Evolutionary conservation across 2,329 filamentous ascomycete species (phyloP).

Genomic region (Fusarium sp.): DNA sequence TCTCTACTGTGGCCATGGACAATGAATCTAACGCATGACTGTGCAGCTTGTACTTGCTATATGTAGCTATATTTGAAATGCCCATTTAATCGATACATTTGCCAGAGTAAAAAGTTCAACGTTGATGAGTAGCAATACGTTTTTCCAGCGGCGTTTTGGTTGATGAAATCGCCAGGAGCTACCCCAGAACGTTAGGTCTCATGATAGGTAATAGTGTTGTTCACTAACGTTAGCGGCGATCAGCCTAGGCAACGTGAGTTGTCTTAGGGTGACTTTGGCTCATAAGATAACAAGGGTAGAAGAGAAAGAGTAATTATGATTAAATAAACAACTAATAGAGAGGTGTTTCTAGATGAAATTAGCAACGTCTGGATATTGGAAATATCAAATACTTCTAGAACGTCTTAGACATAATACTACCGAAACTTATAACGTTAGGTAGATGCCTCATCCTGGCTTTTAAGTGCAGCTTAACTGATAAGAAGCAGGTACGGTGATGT

Average conservation of each 20-base stretch:
- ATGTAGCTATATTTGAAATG: no score
- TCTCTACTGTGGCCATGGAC: no score
- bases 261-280: neutral
- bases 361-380: no score
- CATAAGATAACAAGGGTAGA: neutral
- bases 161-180: neutral
- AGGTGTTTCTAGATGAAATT: no score
- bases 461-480: slow-evolving; percentile 1
- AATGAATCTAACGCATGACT: no score
- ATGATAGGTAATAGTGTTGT: slow-evolving; percentile 8
- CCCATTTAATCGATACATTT: neutral
- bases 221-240: neutral
- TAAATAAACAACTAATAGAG: no score
- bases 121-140: neutral
- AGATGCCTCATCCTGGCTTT: neutral
- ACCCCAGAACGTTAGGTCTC: slow-evolving; percentile 7
- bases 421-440: no score
- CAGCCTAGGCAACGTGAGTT: neutral
- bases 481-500: slow-evolving; percentile 18
- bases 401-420: neutral
- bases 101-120: neutral
- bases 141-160: neutral
- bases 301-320: no score
- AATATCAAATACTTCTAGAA: no score
- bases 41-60: no score